Base-by-base conservation (phyloP, 2,329 filamentous ascomycete genomes). In the Rutstroemia sp. region DNA sequence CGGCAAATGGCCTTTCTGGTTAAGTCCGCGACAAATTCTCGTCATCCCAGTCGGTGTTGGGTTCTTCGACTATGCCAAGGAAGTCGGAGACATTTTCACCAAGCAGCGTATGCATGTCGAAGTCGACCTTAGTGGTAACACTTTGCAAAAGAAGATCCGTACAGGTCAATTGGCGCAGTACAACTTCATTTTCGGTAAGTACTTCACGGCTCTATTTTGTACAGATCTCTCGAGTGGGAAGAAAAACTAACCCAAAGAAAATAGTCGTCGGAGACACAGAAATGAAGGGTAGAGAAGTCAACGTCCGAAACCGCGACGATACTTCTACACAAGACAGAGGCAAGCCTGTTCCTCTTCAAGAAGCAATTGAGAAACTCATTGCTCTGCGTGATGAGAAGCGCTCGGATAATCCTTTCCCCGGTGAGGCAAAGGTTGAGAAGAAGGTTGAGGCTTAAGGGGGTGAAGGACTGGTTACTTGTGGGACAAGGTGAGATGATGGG, bases 1-100 rank as follows among this genome's bases (percentile, higher is more conserved):
- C 54, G 89, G 89, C 65, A 91, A 91, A 75, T 94, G 89, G 89
- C 89, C 89, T 1, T 90, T 92, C 79, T 94, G 89, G 89, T 75
- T 94, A 60, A 89, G 85, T 64, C 89, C 88, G n/a, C 81, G 89
- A 52, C 89, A 94, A 72, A 82, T 94, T 61, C 78, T 88, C 64
- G 81, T 94, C 61, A 85, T 92, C 60, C 88, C 88, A 8, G 87
- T 90, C 59, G 88, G 88, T 73, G 85, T 86, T 51, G 78, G 81
- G 47, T 86, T 80, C 65, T 80, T 83, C 66, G 83, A 85, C 68
- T 91, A 94, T 71, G 88, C 88, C 61, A 77, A 85, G 68, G 87
- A 92, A 71, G 83, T 92, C 6, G 83, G 87, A 67, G 71, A 73
- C 58, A 75, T 85, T 60, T 86, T 92, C 74, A 82, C 85, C 67